Evolutionary conservation across 208 protist species (phyloP), one percentile per base, ranked within the genome.

Genomic region (Novymonas esmeraldas): DNA sequence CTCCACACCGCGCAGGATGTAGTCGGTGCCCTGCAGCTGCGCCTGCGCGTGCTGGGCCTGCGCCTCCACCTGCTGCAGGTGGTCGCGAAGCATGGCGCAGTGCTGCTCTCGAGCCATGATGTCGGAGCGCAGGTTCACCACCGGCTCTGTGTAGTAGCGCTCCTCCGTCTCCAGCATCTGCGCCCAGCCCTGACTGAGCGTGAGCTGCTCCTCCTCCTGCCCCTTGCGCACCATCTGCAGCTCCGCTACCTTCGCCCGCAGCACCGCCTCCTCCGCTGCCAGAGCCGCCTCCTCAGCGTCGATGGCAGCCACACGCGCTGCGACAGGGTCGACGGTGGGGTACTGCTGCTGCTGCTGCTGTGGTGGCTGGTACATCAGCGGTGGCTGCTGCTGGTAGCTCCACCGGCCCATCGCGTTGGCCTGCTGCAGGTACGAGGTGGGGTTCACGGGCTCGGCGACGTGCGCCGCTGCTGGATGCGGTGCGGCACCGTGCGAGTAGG

Each of bases 61-160:
- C n/a, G 59, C 64, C 54, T 87, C 71, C 18, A 66, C 71, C 51
- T 87, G 75, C 46, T 81, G 66, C 22, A 87, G 65, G 44, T 78
- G 78, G 22, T 78, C 70, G 29, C 65, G 73, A 46, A 90, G 67
- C 42, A 71, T 62, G 16, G 54, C 64, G 45, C 81, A 90, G 46
- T 70, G 84, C 44, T 83, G 75, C 73, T 88, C 81, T 6, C 73
- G 69, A 36, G 71, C 80, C 60, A 62, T 41, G 14, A 89, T 82
- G 18, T 90, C 81, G 1, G 44, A 46, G 26, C 63, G 55, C 29
- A 78, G 66, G 70, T 92, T 83, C 7, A 75, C 48, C 34, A 84
- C 55, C 18, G 82, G 80, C 75, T 89, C 83, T 38, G 78, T 84
- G 70, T 90, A 79, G 76, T 89, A 92, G 59, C 83, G 81, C 75